Conservation (phyloP, 192 early-diverging fungal genomes). For the Podila epigama region DNA sequence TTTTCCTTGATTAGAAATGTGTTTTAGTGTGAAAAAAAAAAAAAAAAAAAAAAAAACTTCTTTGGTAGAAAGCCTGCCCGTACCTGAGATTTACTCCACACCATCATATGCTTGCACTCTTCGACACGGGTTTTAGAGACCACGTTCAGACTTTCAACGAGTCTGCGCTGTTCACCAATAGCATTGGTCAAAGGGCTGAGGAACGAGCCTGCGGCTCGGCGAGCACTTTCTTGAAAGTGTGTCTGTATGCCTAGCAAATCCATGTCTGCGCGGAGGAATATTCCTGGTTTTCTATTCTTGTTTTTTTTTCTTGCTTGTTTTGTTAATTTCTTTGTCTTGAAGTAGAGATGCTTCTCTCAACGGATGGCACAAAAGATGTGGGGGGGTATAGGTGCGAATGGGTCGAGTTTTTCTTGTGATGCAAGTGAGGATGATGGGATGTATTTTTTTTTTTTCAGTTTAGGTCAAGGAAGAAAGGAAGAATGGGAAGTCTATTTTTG, state of each 20-base stretch:
- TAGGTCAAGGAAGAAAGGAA: constrained; percentile 1
- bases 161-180: constrained; percentile 44
- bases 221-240: constrained; percentile 43
- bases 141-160: constrained; percentile 30
- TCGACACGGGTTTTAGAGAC: constrained; percentile 46
- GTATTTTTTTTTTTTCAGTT: too few species aligned
- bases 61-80: not conserved
- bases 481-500: constrained; percentile 8
- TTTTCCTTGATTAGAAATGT: too few species aligned
- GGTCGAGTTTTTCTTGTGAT: too few species aligned
- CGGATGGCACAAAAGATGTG: too few species aligned
- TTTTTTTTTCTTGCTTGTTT: not conserved
- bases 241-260: constrained; percentile 23
- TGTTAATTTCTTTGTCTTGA: too few species aligned
- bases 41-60: not conserved
- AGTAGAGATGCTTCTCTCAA: too few species aligned
- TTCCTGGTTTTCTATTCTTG: not conserved
- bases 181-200: constrained; percentile 45
- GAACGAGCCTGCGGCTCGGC: constrained; percentile 43
- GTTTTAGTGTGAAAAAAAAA: not conserved
- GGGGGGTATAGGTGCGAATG: too few species aligned
- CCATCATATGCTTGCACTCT: constrained; percentile 51
- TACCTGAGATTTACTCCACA: constrained; percentile 46
- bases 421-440: not conserved
- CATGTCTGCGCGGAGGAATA: too few species aligned